Percentiles rank a stretch among this genome's conserved stretches.
phyloP scores from a whole-genome alignment of 1,284 basidiomycete species.

The Marasmius oreades region DNA sequence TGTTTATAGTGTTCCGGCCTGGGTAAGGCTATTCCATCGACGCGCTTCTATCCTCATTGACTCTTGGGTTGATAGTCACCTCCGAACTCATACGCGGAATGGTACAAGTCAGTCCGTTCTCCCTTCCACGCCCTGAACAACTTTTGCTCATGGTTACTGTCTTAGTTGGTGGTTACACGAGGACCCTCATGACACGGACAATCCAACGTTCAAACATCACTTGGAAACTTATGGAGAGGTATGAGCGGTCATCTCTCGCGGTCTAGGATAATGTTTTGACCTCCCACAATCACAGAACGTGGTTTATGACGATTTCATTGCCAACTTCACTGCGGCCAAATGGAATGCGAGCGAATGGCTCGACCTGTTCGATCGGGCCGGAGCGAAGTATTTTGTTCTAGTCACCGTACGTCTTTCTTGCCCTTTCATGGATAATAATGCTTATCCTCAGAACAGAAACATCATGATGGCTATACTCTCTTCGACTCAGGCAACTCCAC shows the following conservation, averaged over 20 bases:
- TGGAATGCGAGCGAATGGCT: constrained; percentile 55
- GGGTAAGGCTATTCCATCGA: constrained; percentile 26
- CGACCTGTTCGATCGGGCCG: constrained; percentile 49
- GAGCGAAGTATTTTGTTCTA: constrained; percentile 61
- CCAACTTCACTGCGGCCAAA: constrained; percentile 45
- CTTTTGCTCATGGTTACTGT: background rate
- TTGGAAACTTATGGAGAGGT: constrained; percentile 45
- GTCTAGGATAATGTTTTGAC: background rate
- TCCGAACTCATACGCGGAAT: constrained; percentile 46
- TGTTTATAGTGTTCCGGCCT: constrained; percentile 49
- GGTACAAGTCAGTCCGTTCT: constrained; percentile 43
- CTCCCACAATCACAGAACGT: constrained; percentile 30
- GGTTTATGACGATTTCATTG: constrained; percentile 57
- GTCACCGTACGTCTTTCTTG: constrained; percentile 36
- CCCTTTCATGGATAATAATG: background rate
- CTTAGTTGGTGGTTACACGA: constrained; percentile 39
- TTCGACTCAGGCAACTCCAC: constrained; percentile 54
- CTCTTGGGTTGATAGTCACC: constrained; percentile 27
- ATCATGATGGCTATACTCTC: constrained; percentile 47
- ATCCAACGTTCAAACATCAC: constrained; percentile 47
- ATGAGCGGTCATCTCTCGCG: constrained; percentile 8
- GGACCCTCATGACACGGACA: constrained; percentile 27
- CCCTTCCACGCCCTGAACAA: background rate
- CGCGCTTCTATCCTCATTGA: background rate
- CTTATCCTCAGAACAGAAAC: constrained; percentile 31